Evolutionary conservation across 106 monocot genomes (phyloP), one percentile per base, ranked within the genome.

Genomic region (Allium fistulosum): DNA sequence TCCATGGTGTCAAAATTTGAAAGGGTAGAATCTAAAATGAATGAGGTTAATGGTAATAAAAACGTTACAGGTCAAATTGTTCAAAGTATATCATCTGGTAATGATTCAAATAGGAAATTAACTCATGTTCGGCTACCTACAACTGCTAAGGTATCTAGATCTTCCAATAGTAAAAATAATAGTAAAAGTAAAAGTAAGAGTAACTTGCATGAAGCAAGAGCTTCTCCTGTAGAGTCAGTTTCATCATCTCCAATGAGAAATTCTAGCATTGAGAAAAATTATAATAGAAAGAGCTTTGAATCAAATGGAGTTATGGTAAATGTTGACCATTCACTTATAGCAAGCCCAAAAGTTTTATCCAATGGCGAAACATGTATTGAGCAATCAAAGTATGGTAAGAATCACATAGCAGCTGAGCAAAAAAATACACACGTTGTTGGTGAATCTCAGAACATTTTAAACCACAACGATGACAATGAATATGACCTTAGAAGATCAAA

Each of bases 161-260:
- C 94, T 2, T 67, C 37, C 0, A 37, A 37, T 37, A 5, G 64
- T 26, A 87, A 68, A 73, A 84, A 72, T 63, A 87, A 80, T 81
- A 72, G 56, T 50, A 85, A 70, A 22, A 5, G 64, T 26, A 87
- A 68, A 73, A 84, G 75, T 60, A 87, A 80, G 81, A 72, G 56
- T 50, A 85, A 72, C 17, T 66, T 90, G 71, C 80, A 67, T 57
- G 90, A 87, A 70, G 72, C 58, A 55, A 81, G 73, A 56, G 86
- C 78, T 51, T 90, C 94, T 53, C 87, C 94, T 46, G 85, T 90
- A 50, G 94, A 87, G 49, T 90, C 94, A 64, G 87, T 90, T 74
- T 94, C 94, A 68, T 94, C 94, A 48, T 94, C 94, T 61, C 94
- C 90, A 18, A 67, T 81, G 55, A 79, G 87, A 63, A 74, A 48